Base-by-base conservation (phyloP, 2,329 filamentous ascomycete genomes). In the Trichoderma endophyticum region DNA sequence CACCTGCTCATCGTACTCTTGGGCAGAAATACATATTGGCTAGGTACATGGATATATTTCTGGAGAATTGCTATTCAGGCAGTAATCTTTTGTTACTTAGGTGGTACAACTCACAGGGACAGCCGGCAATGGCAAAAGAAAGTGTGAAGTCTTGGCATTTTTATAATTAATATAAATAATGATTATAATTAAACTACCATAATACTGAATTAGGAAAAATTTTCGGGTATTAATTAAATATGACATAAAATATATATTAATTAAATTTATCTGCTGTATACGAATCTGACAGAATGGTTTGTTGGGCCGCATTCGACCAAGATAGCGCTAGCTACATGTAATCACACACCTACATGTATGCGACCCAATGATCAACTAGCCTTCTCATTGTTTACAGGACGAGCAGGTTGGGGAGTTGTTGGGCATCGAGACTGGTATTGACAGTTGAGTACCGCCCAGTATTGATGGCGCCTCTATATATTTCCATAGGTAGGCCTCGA, bases 261-360 rank as follows among this genome's bases (percentile, higher is more conserved):
- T 36, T 36, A 36, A 36, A 36, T 36, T 36, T 36, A 36, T 36
- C 86, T 73, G 86, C 90, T 15, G 81, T 89, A 15, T 81, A 86
- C 48, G 94, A 97, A 81, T 89, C 90, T n/a, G 90, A 14, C 93
- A 95, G 77, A 98, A 97, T 88, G 94, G 91, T 93, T 80, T 34
- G 80, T 80, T 56, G 56, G 57, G 57, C 30, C 54, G 59, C 64
- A 51, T 51, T 11, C 18, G 30, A 34, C 34, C 18, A 32, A 66
- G 34, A 30, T 66, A 36, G 6, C 64, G 51, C 64, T 30, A 57
- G 64, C 59, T 73, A 30, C 14, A 6, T 36, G 34, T 7, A 36
- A 36, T 36, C 34, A 43, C 39, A 43, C 15, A 43, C 39, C 39
- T 5, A 26, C 26, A 26, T 26, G 26, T n/a, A 9, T 43, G 39